Evolutionary conservation across 164 flowering plant species (phyloP), one percentile per base, ranked within the genome.

Genomic region (Tetrastigma voinierianum): DNA sequence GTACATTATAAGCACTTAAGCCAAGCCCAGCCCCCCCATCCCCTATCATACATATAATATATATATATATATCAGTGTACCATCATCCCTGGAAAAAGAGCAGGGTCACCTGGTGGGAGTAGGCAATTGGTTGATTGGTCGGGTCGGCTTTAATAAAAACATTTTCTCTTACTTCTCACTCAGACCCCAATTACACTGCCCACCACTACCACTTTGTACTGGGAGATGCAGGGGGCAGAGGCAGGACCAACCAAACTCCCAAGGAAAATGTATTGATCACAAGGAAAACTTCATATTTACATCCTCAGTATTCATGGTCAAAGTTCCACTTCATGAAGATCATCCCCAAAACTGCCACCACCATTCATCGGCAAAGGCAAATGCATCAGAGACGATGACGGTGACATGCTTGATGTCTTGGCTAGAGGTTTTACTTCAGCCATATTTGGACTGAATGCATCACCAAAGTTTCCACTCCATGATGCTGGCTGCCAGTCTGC

Each of bases 311-410:
- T 56, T 58, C 20, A 44, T 18, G 64, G 57, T 86, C 81, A 86
- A 44, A 89, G 94, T 59, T 87, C 90, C 55, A 91, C 95, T 67
- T 89, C 91, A 3, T 87, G 91, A 24, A 89, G 86, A 12, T 91
- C 91, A 59, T 86, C 91, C 17, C 82, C 81, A 67, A 76, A 71
- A 70, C 80, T 79, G 54, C 82, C 77, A 64, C 82, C 77, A 64
- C 84, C 75, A 66, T 62, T 81, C 51, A 17, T 56, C 2, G 75
- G 77, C 52, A 72, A 62, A 48, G 75, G 77, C 52, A 72, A 62
- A 48, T 47, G 77, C 45, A 40, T 49, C 23, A 64, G 40, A 19
- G 82, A 67, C 11, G 83, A 19, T 16, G 84, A 63, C 0, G 81
- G 85, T 10, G 87, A 76, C 78, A 80, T 76, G 23, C 83, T 76